These are phyloP conservation scores for Buddleja alternifolia DNA, from an alignment of 257 asterid genomes.

Conservation along the genomic window DNA sequence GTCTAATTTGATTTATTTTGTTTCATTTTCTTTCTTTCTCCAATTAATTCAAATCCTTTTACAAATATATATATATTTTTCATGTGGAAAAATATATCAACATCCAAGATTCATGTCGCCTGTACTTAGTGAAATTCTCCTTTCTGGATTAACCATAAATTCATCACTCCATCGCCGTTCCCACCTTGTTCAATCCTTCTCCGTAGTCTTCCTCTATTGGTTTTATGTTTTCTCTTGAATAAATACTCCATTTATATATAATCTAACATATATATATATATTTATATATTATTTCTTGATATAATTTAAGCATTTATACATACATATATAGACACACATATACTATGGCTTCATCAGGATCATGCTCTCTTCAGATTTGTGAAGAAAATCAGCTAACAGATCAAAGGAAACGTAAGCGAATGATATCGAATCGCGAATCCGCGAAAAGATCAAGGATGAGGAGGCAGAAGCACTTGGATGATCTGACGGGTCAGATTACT, in stretches of 20 bases:
- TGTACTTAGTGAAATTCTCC: constrained; percentile 45
- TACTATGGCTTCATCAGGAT: constrained; percentile 39
- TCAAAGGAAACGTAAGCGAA: constrained; percentile 48
- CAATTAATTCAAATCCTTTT: too few species aligned
- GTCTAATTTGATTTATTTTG: too few species aligned
- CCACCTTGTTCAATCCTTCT: constrained; percentile 56
- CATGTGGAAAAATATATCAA: constrained; percentile 29
- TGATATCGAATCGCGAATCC: constrained; percentile 54
- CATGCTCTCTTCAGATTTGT: constrained; percentile 27
- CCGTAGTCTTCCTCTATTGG: constrained; percentile 61
- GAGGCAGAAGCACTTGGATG: constrained; percentile 56
- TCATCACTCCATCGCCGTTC: constrained; percentile 42
- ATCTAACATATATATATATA: background rate
- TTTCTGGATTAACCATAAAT: constrained; percentile 46
- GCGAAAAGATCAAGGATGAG: constrained; percentile 48
- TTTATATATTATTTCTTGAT: background rate
- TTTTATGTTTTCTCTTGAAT: constrained; percentile 52
- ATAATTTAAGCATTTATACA: too few species aligned
- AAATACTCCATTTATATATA: background rate
- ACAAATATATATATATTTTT: background rate
- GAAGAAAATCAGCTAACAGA: constrained; percentile 26
- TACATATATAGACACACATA: background rate
- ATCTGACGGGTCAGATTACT: constrained; percentile 37
- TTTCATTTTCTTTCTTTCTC: background rate
- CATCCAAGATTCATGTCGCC: constrained; percentile 40